Percentiles rank a stretch among this genome's conserved stretches.
These are phyloP conservation scores for Pythium sukuiense DNA, from an alignment of 352 stramenopile species.

Conservation along the genomic window DNA sequence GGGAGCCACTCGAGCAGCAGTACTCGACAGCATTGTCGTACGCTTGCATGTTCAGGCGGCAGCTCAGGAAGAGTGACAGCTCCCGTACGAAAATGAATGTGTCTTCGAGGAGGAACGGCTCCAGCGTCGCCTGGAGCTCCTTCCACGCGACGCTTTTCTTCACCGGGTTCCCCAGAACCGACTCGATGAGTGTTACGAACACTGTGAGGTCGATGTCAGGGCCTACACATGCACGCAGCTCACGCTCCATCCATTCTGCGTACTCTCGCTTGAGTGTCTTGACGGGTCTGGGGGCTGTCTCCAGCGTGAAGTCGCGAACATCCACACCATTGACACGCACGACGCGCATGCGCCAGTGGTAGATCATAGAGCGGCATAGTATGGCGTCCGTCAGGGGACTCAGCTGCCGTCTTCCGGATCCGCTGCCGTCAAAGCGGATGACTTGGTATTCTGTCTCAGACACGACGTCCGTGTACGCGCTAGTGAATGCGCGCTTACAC, in stretches of 20 bases:
- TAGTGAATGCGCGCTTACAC: constrained; percentile 63
- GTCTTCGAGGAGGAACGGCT: constrained; percentile 70
- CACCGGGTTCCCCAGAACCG: constrained; percentile 51
- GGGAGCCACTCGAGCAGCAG: constrained; percentile 41
- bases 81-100: constrained; percentile 57
- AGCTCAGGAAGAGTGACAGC: constrained; percentile 63
- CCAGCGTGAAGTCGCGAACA: constrained; percentile 13
- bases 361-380: constrained; percentile 55
- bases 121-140: constrained; percentile 47
- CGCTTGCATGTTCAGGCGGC: constrained; percentile 59
- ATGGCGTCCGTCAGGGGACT: constrained; percentile 10
- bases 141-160: constrained; percentile 17
- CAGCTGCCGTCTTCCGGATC: constrained; percentile 13
- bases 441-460: constrained; percentile 68
- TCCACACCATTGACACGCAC: constrained; percentile 42
- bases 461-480: constrained; percentile 58
- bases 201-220: constrained; percentile 65
- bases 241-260: constrained; percentile 55
- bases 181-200: constrained; percentile 60
- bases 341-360: constrained; percentile 51
- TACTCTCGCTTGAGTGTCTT: constrained; percentile 62
- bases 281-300: constrained; percentile 23
- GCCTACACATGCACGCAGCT: constrained; percentile 68
- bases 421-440: constrained; percentile 43
- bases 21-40: constrained; percentile 72